Percentiles rank a stretch among this genome's conserved stretches.
phyloP scores from a whole-genome alignment of 2,329 filamentous ascomycete genomes.

The Aaosphaeria arxii region DNA sequence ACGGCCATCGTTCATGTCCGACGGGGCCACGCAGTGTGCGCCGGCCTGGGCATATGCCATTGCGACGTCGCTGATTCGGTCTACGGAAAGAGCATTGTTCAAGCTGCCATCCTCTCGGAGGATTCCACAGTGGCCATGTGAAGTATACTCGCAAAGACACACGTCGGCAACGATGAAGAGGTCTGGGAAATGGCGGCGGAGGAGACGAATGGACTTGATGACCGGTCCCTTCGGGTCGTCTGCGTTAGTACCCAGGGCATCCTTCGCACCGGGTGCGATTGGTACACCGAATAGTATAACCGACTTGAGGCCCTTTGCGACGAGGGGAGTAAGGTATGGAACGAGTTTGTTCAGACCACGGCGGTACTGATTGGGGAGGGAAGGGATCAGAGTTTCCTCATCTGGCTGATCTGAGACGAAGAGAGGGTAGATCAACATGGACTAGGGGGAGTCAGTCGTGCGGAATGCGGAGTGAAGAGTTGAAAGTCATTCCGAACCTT shows the following conservation, averaged over 20 bases:
- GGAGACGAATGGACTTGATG: conserved; percentile 78
- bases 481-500: conserved; percentile 33
- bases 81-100: conserved; percentile 90
- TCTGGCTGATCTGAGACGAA: conserved; percentile 95
- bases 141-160: conserved; percentile 97
- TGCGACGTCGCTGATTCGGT: conserved; percentile 96
- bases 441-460: conserved; percentile 53
- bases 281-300: conserved; percentile 97
- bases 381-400: conserved; percentile 86
- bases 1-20: conserved; percentile 98
- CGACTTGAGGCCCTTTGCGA: conserved; percentile 84
- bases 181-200: conserved; percentile 81
- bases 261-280: conserved; percentile 75
- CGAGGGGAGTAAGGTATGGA: conserved; percentile 78
- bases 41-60: conserved; percentile 93
- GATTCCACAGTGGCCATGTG: conserved; percentile 96
- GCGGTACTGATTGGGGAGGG: conserved; percentile 85
- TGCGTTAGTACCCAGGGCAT: conserved; percentile 85
- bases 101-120: conserved; percentile 87
- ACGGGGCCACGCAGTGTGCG: conserved; percentile 93
- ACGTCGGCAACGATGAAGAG: conserved; percentile 92
- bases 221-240: conserved; percentile 93
- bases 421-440: conserved; percentile 97
- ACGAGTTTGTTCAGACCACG: conserved; percentile 83
- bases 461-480: neutral